These are phyloP conservation scores for Sugiyamaella xylanicola DNA, from an alignment of 1,139 yeast genomes.

Conservation along the genomic window DNA sequence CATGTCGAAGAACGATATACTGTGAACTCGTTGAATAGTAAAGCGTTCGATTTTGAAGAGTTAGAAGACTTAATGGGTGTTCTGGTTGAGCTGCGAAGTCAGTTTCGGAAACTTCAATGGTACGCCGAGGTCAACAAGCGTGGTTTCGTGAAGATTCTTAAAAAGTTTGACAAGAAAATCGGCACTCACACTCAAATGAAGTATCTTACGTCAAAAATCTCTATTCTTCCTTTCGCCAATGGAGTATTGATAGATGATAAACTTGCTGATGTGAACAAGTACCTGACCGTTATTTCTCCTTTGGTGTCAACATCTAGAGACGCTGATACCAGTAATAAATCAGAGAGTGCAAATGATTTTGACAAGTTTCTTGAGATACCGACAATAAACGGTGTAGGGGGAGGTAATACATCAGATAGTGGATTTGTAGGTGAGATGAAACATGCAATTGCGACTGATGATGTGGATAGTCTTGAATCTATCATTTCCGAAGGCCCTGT, in stretches of 20 bases:
- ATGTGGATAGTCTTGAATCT: constrained; percentile 33
- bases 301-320: constrained; percentile 23
- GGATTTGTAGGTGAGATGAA: constrained; percentile 28
- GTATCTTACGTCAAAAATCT: constrained; percentile 69
- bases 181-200: constrained; percentile 68
- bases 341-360: constrained; percentile 9
- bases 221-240: constrained; percentile 73
- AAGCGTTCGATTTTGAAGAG: constrained; percentile 58
- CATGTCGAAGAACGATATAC: constrained; percentile 42
- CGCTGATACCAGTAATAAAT: background rate
- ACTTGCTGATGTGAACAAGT: constrained; percentile 57
- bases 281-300: constrained; percentile 55
- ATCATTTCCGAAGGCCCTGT: constrained; percentile 20
- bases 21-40: constrained; percentile 25
- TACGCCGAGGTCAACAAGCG: constrained; percentile 90
- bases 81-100: constrained; percentile 73
- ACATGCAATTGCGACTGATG: constrained; percentile 34
- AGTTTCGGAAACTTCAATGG: constrained; percentile 81
- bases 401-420: constrained; percentile 21
- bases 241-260: constrained; percentile 58
- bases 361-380: background rate
- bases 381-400: background rate
- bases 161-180: constrained; percentile 85
- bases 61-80: constrained; percentile 76
- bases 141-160: constrained; percentile 85